Evolutionary conservation across 2,329 filamentous ascomycete species (phyloP), one percentile per base, ranked within the genome.

Genomic region (Alternaria hordeiaustralica): DNA sequence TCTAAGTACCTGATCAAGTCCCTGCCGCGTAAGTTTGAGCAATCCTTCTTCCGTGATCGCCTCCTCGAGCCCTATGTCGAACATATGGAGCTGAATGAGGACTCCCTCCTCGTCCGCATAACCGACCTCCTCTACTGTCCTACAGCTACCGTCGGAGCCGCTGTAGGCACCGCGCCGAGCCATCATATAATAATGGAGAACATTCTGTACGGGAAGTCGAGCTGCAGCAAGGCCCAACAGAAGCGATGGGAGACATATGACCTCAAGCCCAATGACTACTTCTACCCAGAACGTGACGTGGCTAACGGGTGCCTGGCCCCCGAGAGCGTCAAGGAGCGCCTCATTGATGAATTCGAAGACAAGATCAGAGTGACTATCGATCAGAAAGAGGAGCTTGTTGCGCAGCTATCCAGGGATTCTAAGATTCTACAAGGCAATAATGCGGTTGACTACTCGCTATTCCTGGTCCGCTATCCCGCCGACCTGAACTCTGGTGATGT

Each of bases 131-230:
- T 92, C 0, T 85, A 87, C 55, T 84, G 85, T 0, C 83, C 85
- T 0, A 83, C 85, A 10, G 70, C 78, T 0, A 88, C 88, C 0
- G 72, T 93, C 1, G 91, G 90, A 1, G 84, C 86, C 2, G 70
- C 88, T 0, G 68, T 92, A 0, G 85, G 89, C 5, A 79, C 85
- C 1, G 87, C 89, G 0, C 90, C 91, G 0, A 88, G 87, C 1
- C 90, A 92, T 68, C 90, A 93, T 72, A 90, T 93, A 63, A 84
- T 93, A 71, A 93, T 93, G 91, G 91, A 93, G 76, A 93, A 93
- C 73, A 83, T 92, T 3, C 81, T 92, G 23, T 87, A 87, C 65
- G 90, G 90, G 2, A 85, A 88, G 65, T 81, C 72, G 3, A 72
- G 65, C 43, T 75, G 83, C 13, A 78, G 82, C 12, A 81, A 82